Conservation (phyloP, 1,284 basidiomycete genomes). For the Ustilago vetiveriae region DNA sequence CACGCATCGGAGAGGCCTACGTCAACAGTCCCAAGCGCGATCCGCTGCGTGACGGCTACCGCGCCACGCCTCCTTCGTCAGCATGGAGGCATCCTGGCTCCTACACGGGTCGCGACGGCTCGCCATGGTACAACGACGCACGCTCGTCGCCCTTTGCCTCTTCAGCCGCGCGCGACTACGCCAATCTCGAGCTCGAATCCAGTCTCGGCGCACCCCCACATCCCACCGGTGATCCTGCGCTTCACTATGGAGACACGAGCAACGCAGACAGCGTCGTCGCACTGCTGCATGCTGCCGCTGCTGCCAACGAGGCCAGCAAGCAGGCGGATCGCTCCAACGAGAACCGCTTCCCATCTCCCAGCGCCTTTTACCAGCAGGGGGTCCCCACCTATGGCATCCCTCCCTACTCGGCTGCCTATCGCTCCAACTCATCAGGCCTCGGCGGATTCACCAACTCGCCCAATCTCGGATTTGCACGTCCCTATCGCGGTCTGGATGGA, state of each 20-base stretch:
- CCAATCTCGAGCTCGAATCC: slow-evolving; percentile 43
- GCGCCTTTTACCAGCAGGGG: slow-evolving; percentile 55
- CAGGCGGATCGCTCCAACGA: slow-evolving; percentile 44
- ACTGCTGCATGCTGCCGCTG: slow-evolving; percentile 44
- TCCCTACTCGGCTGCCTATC: slow-evolving; percentile 46
- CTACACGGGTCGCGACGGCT: slow-evolving; percentile 51
- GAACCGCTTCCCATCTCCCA: slow-evolving; percentile 56
- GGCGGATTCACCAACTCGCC: slow-evolving; percentile 47
- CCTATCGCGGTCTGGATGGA: slow-evolving; percentile 37
- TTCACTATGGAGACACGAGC: slow-evolving; percentile 50
- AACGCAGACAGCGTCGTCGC: slow-evolving; percentile 49
- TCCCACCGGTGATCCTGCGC: slow-evolving; percentile 32
- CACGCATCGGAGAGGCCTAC: slow-evolving; percentile 50
- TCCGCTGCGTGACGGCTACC: slow-evolving; percentile 50
- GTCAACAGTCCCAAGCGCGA: slow-evolving; percentile 56
- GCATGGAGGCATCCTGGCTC: slow-evolving; percentile 43
- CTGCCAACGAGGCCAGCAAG: slow-evolving; percentile 42
- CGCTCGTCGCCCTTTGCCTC: slow-evolving; percentile 63
- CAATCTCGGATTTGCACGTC: slow-evolving; percentile 43
- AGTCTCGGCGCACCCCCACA: slow-evolving; percentile 29
- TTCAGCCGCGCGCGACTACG: slow-evolving; percentile 52
- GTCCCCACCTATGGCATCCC: slow-evolving; percentile 48
- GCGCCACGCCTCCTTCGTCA: slow-evolving; percentile 43
- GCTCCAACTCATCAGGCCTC: slow-evolving; percentile 39
- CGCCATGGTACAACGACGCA: slow-evolving; percentile 58